phyloP scores from a whole-genome alignment of 331 rosid species.

The Quercus phellos region DNA sequence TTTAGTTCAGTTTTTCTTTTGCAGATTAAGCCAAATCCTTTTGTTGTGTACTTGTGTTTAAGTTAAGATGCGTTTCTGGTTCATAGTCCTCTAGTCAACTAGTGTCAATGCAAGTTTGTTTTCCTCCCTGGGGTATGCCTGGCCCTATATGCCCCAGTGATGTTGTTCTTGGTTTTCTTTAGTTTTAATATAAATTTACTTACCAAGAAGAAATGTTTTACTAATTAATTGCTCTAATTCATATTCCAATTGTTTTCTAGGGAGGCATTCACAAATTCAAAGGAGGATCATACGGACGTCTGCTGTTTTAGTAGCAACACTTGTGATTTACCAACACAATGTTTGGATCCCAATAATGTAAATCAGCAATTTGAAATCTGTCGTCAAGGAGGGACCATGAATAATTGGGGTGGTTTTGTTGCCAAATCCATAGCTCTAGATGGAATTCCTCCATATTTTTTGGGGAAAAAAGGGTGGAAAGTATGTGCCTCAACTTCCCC shows the following conservation, averaged over 20 bases:
- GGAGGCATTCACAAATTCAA: constrained; percentile 41
- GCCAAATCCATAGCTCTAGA: constrained; percentile 44
- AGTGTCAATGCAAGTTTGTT: too few relatives aligned
- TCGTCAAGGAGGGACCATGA: neutral
- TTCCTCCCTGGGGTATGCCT: too few relatives aligned
- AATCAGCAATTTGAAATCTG: constrained; percentile 49
- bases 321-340: constrained; percentile 29
- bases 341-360: constrained; percentile 30
- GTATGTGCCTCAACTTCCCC: neutral
- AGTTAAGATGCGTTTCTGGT: too few relatives aligned
- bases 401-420: constrained; percentile 26
- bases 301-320: constrained; percentile 34
- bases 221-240: neutral
- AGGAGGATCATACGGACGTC: constrained; percentile 38
- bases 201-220: neutral
- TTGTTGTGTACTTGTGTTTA: too few relatives aligned
- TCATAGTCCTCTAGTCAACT: too few relatives aligned
- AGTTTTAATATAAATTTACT: too few relatives aligned
- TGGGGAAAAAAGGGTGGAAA: constrained; percentile 31
- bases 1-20: too few relatives aligned
- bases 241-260: constrained; percentile 27
- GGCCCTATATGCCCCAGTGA: too few relatives aligned
- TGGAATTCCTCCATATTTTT: constrained; percentile 39
- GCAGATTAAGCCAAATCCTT: too few relatives aligned
- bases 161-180: too few relatives aligned